Base-by-base conservation (phyloP, 2,329 filamentous ascomycete species). In the Tolypocladium pustulatum region DNA sequence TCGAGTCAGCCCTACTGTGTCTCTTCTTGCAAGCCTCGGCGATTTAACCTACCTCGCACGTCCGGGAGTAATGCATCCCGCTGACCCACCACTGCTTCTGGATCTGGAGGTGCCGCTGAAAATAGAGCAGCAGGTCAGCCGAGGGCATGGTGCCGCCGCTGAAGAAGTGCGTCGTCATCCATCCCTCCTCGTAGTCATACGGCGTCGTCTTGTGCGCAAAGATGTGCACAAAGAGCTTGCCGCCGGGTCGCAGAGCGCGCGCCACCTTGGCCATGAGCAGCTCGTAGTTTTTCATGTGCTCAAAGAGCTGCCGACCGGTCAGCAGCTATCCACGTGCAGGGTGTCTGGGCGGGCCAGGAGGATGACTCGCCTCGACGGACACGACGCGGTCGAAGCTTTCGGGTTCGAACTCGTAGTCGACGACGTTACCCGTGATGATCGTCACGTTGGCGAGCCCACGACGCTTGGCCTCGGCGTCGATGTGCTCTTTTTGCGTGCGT, bases 271-370 rank as follows among this genome's bases (percentile, higher is more conserved):
- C 78, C 73, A 89, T 81, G 30, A 89, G 78, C 15, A 83, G 73
- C 61, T 86, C 80, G 70, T 89, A 89, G 70, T 89, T 89, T 69
- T 89, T 89, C 86, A 89, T 89, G 70, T 89, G 87, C 69, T 89
- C 86, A 66, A 90, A 89, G 15, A 89, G 76, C 78, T 88, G 22
- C 10, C 4, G 10, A 13, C 17, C 22, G 25, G 37, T 54, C 30
- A 60, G 38, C 38, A 12, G 49, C 25, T 20, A 25, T 13, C 22
- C 30, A 27, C 37, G 12, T 22, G 27, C 10, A 30, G 10, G 22
- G 32, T 34, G 9, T 34, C 5, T 34, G 9, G 17, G 13, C 34
- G n/a, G n/a, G 10, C 15, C 2, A 40, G 38, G 15, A 8, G 9
- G n/a, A 49, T n/a, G 8, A 59, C 61, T 49, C 57, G 63, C 78